A percentile compares a stretch with the other conserved stretches of the same genome.
phyloP scores from a whole-genome alignment of 2,329 filamentous ascomycete genomes.

The Exophiala viscosa region DNA sequence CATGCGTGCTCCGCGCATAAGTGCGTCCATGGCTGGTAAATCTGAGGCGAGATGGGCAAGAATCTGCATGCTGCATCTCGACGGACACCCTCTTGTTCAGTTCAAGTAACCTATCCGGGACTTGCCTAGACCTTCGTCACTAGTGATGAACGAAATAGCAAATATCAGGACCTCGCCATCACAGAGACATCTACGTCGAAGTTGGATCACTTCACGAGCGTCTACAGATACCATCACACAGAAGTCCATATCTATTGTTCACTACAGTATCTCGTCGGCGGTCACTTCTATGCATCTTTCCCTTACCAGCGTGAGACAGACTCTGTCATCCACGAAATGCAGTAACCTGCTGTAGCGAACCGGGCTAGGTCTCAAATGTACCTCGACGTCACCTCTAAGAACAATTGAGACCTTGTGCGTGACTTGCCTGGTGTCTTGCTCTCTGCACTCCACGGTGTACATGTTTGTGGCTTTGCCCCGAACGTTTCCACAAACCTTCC shows the following conservation, averaged over 20 bases:
- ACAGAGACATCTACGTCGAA: constrained; percentile 13
- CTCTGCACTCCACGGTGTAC: constrained; percentile 14
- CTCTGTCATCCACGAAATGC: constrained; percentile 24
- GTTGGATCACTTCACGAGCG: constrained; percentile 17
- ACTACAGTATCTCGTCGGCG: constrained; percentile 1
- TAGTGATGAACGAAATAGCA: background rate
- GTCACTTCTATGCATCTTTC: constrained; percentile 16
- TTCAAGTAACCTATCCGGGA: background rate
- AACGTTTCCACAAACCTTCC: constrained; percentile 14
- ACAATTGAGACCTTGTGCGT: constrained; percentile 20
- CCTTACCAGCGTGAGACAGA: constrained; percentile 21
- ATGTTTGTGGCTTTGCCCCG: constrained; percentile 5
- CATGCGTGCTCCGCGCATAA: constrained; percentile 16
- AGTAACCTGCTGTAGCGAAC: constrained; percentile 20
- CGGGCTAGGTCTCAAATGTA: constrained; percentile 22
- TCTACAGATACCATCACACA: constrained; percentile 9
- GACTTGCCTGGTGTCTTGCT: constrained; percentile 19
- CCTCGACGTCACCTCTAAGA: constrained; percentile 25
- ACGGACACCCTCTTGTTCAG: background rate
- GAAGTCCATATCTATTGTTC: constrained; percentile 3
- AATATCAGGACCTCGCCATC: constrained; percentile 12
- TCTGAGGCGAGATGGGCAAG: constrained; percentile 22
- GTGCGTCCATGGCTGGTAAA: constrained; percentile 11
- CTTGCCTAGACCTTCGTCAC: constrained; percentile 1
- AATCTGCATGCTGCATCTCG: constrained; percentile 19